A percentile compares a stretch with the other conserved stretches of the same genome.
Evolutionary conservation across 192 early-diverging fungal genomes (phyloP).

Genomic region (Gigaspora rosea): DNA sequence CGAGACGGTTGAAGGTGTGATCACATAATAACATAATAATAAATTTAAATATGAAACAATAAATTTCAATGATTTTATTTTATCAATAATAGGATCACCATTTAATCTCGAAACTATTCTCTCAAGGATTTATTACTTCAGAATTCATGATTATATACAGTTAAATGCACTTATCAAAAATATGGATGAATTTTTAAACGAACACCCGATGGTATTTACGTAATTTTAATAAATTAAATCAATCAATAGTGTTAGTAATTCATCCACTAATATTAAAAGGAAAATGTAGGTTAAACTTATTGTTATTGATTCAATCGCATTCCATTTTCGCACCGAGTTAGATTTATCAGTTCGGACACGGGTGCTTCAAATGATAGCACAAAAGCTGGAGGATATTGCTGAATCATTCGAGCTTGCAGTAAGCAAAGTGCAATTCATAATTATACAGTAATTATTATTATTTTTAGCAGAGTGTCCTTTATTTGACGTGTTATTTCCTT

Average conservation of each 20-base stretch:
- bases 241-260: neutral
- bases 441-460: too few species aligned
- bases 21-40: neutral
- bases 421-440: neutral
- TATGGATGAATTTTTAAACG: constrained; percentile 28
- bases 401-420: constrained; percentile 22
- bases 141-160: constrained; percentile 22
- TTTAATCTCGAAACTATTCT: constrained; percentile 17
- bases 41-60: neutral
- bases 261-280: neutral
- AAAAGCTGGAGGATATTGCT: constrained; percentile 25
- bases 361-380: constrained; percentile 19
- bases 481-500: neutral
- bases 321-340: constrained; percentile 13
- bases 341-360: constrained; percentile 24
- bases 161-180: constrained; percentile 21
- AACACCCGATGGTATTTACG: constrained; percentile 12
- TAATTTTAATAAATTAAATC: neutral
- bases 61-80: neutral
- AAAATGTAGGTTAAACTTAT: constrained; percentile 27
- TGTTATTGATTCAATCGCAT: constrained; percentile 33
- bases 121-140: constrained; percentile 21
- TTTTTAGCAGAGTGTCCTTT: neutral
- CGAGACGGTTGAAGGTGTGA: neutral
- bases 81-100: neutral